These are phyloP conservation scores for Vararia minispora DNA, from an alignment of 768 basidiomycete genomes.

Conservation along the genomic window DNA sequence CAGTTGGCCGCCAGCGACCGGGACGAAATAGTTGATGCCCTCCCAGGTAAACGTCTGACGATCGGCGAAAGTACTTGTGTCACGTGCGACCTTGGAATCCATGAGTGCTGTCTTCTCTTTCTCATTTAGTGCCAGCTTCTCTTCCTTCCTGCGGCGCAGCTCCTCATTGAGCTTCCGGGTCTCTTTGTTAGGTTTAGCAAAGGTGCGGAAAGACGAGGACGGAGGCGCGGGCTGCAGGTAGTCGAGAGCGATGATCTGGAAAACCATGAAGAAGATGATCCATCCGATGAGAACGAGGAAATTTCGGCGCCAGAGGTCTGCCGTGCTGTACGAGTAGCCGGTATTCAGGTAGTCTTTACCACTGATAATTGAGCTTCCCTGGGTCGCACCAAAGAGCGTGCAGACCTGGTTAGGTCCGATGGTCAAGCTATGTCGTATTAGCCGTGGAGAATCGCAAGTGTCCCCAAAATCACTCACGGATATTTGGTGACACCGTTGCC, in stretches of 20 bases:
- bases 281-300: conserved; percentile 64
- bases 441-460: too few relatives aligned
- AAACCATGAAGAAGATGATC: conserved; percentile 55
- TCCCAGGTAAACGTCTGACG: conserved; percentile 76
- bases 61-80: conserved; percentile 20
- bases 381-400: conserved; percentile 54
- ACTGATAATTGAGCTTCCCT: conserved; percentile 49
- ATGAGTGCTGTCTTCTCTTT: conserved; percentile 13
- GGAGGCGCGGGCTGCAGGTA: conserved; percentile 24
- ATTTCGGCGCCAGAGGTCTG: conserved; percentile 56
- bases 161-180: conserved; percentile 41
- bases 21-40: conserved; percentile 65
- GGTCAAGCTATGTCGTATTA: too few relatives aligned
- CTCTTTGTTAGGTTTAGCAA: conserved; percentile 47
- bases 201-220: conserved; percentile 31
- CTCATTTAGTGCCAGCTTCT: conserved; percentile 14
- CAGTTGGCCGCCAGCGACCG: conserved; percentile 47
- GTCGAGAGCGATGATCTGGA: conserved; percentile 59
- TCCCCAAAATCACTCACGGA: conserved; percentile 36
- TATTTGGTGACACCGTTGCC: conserved; percentile 43
- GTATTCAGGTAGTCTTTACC: conserved; percentile 78
- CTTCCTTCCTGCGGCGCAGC: conserved; percentile 42
- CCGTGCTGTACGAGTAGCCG: conserved; percentile 35
- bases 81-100: conserved; percentile 28
- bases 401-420: conserved; percentile 67